phyloP scores from a whole-genome alignment of 371 early-diverging fungal genomes.

The Saksenaea oblongispora region DNA sequence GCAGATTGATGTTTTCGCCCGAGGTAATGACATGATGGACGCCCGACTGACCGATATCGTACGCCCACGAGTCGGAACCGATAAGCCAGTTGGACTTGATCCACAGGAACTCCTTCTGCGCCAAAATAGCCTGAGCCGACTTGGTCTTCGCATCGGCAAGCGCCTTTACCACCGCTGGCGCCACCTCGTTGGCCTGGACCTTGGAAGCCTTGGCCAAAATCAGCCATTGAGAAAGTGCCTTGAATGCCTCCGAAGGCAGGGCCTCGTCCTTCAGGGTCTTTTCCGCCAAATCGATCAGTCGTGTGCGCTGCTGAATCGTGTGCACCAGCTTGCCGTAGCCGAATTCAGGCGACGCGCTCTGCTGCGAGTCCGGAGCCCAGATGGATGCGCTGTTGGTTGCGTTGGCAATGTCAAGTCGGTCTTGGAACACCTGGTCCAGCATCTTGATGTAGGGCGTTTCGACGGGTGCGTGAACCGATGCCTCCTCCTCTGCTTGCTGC shows the following conservation, averaged over 20 bases:
- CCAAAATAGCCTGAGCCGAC: constrained; percentile 27
- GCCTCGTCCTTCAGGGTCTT: constrained; percentile 53
- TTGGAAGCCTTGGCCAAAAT: constrained; percentile 59
- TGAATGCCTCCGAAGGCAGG: constrained; percentile 55
- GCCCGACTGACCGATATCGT: constrained; percentile 86
- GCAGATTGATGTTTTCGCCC: constrained; percentile 84
- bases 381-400: constrained; percentile 52
- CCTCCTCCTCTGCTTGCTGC: neutral
- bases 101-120: constrained; percentile 45
- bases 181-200: constrained; percentile 44
- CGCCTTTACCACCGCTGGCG: constrained; percentile 33
- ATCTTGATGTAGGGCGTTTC: constrained; percentile 83
- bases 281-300: constrained; percentile 64
- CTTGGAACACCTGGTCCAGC: constrained; percentile 75
- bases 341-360: constrained; percentile 74
- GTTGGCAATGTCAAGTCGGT: constrained; percentile 82
- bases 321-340: constrained; percentile 80
- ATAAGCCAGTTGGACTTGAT: constrained; percentile 83
- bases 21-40: constrained; percentile 88
- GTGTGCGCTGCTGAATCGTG: constrained; percentile 70
- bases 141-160: constrained; percentile 27
- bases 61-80: constrained; percentile 85
- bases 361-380: constrained; percentile 42
- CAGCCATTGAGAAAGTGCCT: constrained; percentile 70
- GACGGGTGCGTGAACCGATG: constrained; percentile 16